phyloP scores from a whole-genome alignment of 2,329 filamentous ascomycete genomes.

The Trichoderma sp. region DNA sequence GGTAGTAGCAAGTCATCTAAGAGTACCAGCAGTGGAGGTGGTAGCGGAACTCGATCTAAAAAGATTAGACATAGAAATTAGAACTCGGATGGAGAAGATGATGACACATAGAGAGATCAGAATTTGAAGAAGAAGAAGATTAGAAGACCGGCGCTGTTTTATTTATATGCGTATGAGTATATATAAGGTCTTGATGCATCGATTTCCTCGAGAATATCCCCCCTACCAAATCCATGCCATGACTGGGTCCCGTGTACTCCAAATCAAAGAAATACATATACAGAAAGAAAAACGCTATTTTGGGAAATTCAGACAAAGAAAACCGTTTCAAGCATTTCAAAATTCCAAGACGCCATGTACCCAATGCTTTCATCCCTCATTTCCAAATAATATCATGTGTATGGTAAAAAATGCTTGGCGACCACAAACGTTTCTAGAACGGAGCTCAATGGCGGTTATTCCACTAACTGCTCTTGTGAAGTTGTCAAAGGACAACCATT shows the following conservation, averaged over 20 bases:
- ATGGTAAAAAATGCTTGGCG: not conserved
- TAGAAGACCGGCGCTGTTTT: not conserved
- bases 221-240: not conserved
- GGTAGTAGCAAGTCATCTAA: not conserved
- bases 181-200: not conserved
- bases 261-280: not conserved
- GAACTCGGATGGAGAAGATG: not conserved
- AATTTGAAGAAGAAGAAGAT: not conserved
- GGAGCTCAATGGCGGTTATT: not conserved
- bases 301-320: not conserved
- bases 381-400: not conserved
- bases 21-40: not conserved
- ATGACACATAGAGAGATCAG: not conserved
- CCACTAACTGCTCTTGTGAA: not conserved
- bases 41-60: not conserved
- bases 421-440: not conserved
- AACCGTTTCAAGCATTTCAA: not conserved
- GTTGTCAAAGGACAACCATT: not conserved
- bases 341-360: not conserved
- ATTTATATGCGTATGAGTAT: not conserved
- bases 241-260: not conserved
- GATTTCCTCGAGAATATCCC: not conserved
- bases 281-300: not conserved
- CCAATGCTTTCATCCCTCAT: not conserved
- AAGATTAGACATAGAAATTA: constrained; percentile 12